These are phyloP conservation scores for Pseudoneurospora amorphoporcata DNA, from an alignment of 495 filamentous ascomycete species.

Conservation along the genomic window DNA sequence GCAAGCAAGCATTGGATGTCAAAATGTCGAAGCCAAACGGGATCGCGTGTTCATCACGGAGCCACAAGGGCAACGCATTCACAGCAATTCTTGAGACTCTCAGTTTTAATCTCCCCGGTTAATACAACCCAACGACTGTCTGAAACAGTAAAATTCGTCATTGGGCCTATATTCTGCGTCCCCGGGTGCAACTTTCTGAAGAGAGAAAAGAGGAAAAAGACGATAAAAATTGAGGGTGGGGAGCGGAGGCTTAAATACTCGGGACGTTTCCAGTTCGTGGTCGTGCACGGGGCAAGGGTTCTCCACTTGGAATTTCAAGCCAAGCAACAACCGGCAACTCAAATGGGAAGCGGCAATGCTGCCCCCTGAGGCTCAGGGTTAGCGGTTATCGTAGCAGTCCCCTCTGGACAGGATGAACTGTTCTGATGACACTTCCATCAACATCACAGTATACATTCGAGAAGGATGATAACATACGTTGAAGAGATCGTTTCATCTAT, in stretches of 20 bases:
- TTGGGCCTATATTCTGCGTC: conserved; percentile 34
- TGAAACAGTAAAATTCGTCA: conserved; percentile 18
- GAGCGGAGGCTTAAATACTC: neutral
- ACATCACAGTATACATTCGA: neutral
- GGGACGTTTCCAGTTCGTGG: neutral
- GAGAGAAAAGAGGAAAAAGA: conserved; percentile 20
- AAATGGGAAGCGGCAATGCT: neutral
- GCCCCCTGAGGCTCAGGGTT: neutral
- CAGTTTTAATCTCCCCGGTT: conserved; percentile 36
- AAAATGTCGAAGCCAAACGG: conserved; percentile 43
- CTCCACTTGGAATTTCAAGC: neutral
- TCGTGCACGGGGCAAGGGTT: neutral
- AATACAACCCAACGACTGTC: conserved; percentile 34
- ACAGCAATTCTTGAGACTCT: conserved; percentile 42
- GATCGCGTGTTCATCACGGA: conserved; percentile 32
- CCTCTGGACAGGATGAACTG: neutral
- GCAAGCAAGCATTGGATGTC: neutral
- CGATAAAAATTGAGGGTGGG: neutral
- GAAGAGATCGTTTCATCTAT: neutral
- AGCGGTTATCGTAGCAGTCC: neutral
- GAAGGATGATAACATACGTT: neutral
- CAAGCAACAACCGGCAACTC: neutral
- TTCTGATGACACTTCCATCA: neutral
- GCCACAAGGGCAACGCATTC: conserved; percentile 13
- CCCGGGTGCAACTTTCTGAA: conserved; percentile 38